Conservation (phyloP, 805 yeast genomes). For the Kodamaea nitidulidarum region DNA sequence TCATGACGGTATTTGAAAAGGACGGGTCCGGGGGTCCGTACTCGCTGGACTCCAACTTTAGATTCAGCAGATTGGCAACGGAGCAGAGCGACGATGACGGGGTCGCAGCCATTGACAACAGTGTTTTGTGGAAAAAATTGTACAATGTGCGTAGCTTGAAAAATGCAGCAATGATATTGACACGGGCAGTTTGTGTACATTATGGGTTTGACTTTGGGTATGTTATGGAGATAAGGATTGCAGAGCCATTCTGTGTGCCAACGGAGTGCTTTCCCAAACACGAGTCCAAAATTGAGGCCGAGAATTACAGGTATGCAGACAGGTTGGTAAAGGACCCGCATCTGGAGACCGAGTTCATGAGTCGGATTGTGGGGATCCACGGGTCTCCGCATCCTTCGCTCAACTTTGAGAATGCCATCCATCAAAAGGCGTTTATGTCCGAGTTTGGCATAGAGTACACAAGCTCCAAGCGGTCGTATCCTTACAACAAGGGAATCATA, state of each 20-base stretch:
- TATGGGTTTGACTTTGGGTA: slow-evolving; percentile 43
- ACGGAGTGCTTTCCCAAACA: slow-evolving; percentile 41
- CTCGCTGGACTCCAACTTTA: slow-evolving; percentile 44
- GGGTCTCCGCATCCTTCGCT: slow-evolving; percentile 22
- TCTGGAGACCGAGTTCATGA: slow-evolving; percentile 31
- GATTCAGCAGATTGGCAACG: slow-evolving; percentile 29
- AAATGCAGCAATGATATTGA: slow-evolving; percentile 39
- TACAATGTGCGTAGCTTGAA: slow-evolving; percentile 37
- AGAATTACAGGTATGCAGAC: slow-evolving; percentile 36
- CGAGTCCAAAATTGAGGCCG: slow-evolving; percentile 42
- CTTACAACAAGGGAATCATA: slow-evolving; percentile 46
- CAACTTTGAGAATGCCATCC: slow-evolving; percentile 35
- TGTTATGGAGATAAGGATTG: slow-evolving; percentile 48
- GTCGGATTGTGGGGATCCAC: slow-evolving; percentile 44
- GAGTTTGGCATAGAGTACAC: slow-evolving; percentile 50
- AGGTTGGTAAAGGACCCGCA: slow-evolving; percentile 25
- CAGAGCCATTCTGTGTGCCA: slow-evolving; percentile 42
- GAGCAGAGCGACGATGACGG: slow-evolving; percentile 6
- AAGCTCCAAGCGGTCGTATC: slow-evolving; percentile 24
- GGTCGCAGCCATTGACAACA: slow-evolving; percentile 17
- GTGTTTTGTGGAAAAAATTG: slow-evolving; percentile 33
- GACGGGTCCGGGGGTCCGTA: slow-evolving; percentile 67
- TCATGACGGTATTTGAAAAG: slow-evolving; percentile 49
- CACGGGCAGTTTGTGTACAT: slow-evolving; percentile 32
- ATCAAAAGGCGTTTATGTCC: slow-evolving; percentile 44